phyloP scores from a whole-genome alignment of 192 early-diverging fungal species.

The Coemansia sp. region DNA sequence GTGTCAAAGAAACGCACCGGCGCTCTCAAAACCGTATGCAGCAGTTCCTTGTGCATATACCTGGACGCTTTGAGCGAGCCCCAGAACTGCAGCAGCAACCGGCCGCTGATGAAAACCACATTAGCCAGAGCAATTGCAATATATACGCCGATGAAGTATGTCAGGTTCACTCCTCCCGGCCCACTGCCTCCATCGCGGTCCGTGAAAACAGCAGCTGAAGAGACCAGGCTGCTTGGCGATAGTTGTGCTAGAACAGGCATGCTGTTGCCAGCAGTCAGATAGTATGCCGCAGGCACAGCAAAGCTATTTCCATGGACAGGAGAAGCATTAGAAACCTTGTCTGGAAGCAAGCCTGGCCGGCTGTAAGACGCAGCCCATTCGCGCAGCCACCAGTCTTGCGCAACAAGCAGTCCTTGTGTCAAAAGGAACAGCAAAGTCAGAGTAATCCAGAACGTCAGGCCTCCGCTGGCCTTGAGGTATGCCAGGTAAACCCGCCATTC shows the following conservation, averaged over 20 bases:
- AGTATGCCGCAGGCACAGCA: slow-evolving; percentile 6
- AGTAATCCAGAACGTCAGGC: slow-evolving; percentile 62
- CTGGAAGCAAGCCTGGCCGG: not conserved
- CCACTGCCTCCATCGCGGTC: not conserved
- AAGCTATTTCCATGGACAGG: not conserved
- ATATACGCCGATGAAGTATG: slow-evolving; percentile 43
- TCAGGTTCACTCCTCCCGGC: slow-evolving; percentile 10
- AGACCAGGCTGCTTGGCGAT: not conserved
- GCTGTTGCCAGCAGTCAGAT: not conserved
- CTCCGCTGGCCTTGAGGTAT: slow-evolving; percentile 74
- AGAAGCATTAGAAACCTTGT: not conserved
- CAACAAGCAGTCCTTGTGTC: slow-evolving; percentile 34
- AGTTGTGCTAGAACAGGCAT: not conserved
- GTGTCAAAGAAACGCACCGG: slow-evolving; percentile 88
- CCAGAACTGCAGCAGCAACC: slow-evolving; percentile 51
- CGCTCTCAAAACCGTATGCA: slow-evolving; percentile 62
- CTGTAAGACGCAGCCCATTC: slow-evolving; percentile 50
- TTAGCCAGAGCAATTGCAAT: slow-evolving; percentile 33
- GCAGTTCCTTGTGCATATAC: slow-evolving; percentile 35
- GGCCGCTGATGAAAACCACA: slow-evolving; percentile 27
- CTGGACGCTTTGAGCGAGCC: slow-evolving; percentile 42
- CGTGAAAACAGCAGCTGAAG: not conserved
- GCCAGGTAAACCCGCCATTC: slow-evolving; percentile 71
- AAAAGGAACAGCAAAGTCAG: slow-evolving; percentile 39
- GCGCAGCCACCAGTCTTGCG: slow-evolving; percentile 56